Conservation (phyloP, 495 filamentous ascomycete genomes). For the Diplogelasinospora grovesii region DNA sequence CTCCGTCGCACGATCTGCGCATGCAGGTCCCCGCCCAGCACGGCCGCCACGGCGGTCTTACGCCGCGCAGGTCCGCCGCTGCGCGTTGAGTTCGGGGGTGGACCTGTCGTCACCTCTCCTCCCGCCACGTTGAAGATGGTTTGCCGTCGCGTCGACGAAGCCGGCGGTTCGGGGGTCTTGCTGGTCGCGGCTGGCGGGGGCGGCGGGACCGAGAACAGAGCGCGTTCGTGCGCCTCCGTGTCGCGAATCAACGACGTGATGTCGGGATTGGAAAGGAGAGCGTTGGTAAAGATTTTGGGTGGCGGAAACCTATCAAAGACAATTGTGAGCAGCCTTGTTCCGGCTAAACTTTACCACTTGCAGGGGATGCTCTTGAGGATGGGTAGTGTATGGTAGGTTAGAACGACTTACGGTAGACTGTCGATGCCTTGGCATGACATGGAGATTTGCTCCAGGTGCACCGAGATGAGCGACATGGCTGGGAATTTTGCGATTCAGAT, state of each 20-base stretch:
- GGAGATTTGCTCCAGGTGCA: conserved; percentile 85
- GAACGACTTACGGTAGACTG: conserved; percentile 63
- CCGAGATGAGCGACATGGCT: conserved; percentile 67
- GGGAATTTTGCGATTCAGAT: not conserved
- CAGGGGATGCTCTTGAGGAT: no score
- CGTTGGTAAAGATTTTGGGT: conserved; percentile 95
- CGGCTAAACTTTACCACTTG: no score
- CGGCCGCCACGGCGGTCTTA: conserved; percentile 83
- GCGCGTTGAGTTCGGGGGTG: conserved; percentile 34
- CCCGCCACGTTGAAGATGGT: conserved; percentile 51
- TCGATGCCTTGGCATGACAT: conserved; percentile 77
- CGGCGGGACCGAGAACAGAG: conserved; percentile 83
- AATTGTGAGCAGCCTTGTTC: no score
- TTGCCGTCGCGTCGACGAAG: conserved; percentile 35
- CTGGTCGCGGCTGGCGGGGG: conserved; percentile 41
- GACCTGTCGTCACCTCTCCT: conserved; percentile 48
- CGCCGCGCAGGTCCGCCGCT: conserved; percentile 43
- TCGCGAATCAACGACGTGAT: conserved; percentile 93
- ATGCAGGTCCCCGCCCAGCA: conserved; percentile 81
- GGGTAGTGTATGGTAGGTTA: not conserved
- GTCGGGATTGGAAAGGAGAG: conserved; percentile 77
- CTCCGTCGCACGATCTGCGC: conserved; percentile 64
- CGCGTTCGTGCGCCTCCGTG: conserved; percentile 91
- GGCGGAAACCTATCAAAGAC: conserved; percentile 82
- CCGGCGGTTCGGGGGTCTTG: conserved; percentile 25